Evolutionary conservation across 1,139 yeast genomes (phyloP).

Genomic region (Candida neerlandica): DNA sequence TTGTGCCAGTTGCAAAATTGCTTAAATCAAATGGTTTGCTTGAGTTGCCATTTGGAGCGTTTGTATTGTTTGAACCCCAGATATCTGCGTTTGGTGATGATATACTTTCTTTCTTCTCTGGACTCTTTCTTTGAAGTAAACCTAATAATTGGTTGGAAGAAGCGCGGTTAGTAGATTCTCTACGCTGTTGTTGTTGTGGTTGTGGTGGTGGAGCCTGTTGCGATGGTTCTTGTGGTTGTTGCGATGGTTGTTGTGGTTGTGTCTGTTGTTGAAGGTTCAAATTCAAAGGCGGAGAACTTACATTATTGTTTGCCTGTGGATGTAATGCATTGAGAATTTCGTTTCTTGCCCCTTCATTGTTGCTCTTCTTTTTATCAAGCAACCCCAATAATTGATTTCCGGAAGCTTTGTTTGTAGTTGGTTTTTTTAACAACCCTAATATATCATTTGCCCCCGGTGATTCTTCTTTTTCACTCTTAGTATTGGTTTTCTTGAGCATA

Average conservation of each 20-base stretch:
- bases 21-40: background rate
- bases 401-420: conserved; percentile 12
- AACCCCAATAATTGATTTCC: conserved; percentile 21
- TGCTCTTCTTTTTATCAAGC: conserved; percentile 15
- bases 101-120: conserved; percentile 3
- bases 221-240: background rate
- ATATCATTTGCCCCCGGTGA: conserved; percentile 20
- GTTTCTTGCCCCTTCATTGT: background rate
- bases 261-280: conserved; percentile 2
- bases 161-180: conserved; percentile 4
- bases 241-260: too few relatives aligned
- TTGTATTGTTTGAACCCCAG: conserved; percentile 4
- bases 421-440: conserved; percentile 23
- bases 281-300: conserved; percentile 1
- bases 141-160: conserved; percentile 23
- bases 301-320: background rate
- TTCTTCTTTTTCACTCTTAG: background rate
- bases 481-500: conserved; percentile 6
- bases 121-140: conserved; percentile 19
- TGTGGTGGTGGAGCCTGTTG: background rate
- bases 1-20: background rate
- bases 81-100: conserved; percentile 6
- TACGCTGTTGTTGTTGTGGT: background rate
- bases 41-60: background rate
- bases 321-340: conserved; percentile 1